Percentiles rank a stretch among this genome's conserved stretches.
phyloP scores from a whole-genome alignment of 2,329 filamentous ascomycete species.

The Sarocladium strictum region DNA sequence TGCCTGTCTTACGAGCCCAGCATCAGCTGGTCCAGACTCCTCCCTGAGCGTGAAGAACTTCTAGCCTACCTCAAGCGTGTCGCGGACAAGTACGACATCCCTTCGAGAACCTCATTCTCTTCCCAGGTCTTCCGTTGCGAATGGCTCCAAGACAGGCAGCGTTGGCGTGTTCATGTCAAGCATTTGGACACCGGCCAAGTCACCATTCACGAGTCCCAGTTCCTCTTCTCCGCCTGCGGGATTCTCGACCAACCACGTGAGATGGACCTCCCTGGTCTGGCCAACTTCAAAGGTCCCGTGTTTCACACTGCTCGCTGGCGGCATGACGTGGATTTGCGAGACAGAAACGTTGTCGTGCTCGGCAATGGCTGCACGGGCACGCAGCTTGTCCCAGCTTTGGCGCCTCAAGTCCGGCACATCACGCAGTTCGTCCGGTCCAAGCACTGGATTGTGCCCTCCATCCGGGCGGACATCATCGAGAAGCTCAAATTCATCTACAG shows the following conservation, averaged over 20 bases:
- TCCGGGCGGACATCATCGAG: conserved; percentile 17
- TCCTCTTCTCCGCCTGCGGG: conserved; percentile 31
- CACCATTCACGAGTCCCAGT: conserved; percentile 31
- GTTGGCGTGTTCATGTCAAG: conserved; percentile 29
- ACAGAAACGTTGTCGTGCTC: conserved; percentile 45
- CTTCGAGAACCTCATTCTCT: conserved; percentile 31
- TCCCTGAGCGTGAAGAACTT: conserved; percentile 51
- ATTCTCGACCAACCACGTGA: conserved; percentile 26
- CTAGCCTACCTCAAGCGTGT: conserved; percentile 48
- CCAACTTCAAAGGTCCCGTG: conserved; percentile 44
- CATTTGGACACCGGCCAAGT: conserved; percentile 17
- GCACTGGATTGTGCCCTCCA: conserved; percentile 34
- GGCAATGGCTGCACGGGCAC: conserved; percentile 50
- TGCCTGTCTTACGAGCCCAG: conserved; percentile 57
- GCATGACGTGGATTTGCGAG: conserved; percentile 38
- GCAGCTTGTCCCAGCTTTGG: conserved; percentile 44
- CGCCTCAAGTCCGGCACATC: conserved; percentile 24
- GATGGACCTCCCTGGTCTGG: conserved; percentile 39
- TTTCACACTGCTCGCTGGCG: conserved; percentile 54
- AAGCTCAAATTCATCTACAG: conserved; percentile 29
- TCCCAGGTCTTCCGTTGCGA: conserved; percentile 29
- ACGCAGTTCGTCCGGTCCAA: conserved; percentile 37
- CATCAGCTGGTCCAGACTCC: conserved; percentile 52
- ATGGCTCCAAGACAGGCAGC: conserved; percentile 28
- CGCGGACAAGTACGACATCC: conserved; percentile 38